These are phyloP conservation scores for Orbilia quercus DNA, from an alignment of 2,329 filamentous ascomycete species.

Conservation along the genomic window DNA sequence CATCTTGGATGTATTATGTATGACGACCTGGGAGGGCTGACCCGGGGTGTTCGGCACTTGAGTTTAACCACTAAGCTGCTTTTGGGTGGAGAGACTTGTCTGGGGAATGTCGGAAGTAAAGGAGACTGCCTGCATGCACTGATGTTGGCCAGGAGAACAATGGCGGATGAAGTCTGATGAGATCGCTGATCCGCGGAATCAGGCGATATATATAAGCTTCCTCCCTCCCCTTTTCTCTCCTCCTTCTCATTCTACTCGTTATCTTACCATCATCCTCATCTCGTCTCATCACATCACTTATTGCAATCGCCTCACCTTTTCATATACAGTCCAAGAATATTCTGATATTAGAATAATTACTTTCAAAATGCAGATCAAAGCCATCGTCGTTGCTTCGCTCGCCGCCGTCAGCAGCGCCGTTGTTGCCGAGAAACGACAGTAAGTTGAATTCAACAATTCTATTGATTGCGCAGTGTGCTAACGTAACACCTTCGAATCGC, in stretches of 20 bases:
- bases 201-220: conserved; percentile 14
- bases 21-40: neutral
- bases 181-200: neutral
- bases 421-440: conserved; percentile 41
- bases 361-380: conserved; percentile 51
- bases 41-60: conserved; percentile 2
- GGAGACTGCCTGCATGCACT: too few relatives aligned
- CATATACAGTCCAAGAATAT: too few relatives aligned
- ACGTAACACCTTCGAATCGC: too few relatives aligned
- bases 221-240: neutral
- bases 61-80: neutral
- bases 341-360: neutral
- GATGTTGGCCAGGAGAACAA: too few relatives aligned
- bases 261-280: neutral
- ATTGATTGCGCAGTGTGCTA: neutral
- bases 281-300: too few relatives aligned
- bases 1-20: neutral
- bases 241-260: neutral
- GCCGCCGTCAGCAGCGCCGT: conserved; percentile 38
- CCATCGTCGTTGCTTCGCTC: conserved; percentile 42
- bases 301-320: too few relatives aligned
- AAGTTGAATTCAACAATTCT: conserved; percentile 3
- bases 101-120: too few relatives aligned
- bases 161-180: neutral
- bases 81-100: neutral